Evolutionary conservation across 108 stramenopile species (phyloP).

Genomic region (Fistulifera pelliculosa): DNA sequence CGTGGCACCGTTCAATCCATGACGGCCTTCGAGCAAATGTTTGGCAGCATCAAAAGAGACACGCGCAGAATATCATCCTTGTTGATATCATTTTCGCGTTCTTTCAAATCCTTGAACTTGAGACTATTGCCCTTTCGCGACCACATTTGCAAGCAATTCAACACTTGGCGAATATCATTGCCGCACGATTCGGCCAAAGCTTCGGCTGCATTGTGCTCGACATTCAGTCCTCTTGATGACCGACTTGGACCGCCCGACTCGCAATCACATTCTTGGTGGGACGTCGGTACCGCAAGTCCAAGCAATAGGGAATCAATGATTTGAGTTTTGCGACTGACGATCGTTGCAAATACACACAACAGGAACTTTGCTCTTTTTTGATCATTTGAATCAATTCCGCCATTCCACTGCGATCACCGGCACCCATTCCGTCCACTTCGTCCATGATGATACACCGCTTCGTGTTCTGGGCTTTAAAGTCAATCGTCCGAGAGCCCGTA

Average conservation of each 20-base stretch:
- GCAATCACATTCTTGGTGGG: slow-evolving; percentile 76
- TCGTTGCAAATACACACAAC: slow-evolving; percentile 99
- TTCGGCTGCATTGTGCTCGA: slow-evolving; percentile 89
- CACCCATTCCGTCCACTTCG: slow-evolving; percentile 99
- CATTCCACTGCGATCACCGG: slow-evolving; percentile 88
- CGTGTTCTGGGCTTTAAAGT: slow-evolving; percentile 18
- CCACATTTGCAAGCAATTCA: slow-evolving; percentile 97
- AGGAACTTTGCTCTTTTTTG: slow-evolving; percentile 87
- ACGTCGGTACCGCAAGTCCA: slow-evolving; percentile 82
- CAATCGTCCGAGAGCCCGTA: slow-evolving; percentile 61
- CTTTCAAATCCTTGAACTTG: slow-evolving; percentile 79
- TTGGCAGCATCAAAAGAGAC: slow-evolving; percentile 87
- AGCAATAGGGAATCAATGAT: slow-evolving; percentile 84
- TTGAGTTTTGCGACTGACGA: slow-evolving; percentile 80
- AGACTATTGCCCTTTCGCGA: slow-evolving; percentile 19
- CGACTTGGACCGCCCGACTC: slow-evolving; percentile 71
- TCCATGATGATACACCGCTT: slow-evolving; percentile 95
- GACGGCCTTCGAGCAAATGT: slow-evolving; percentile 68
- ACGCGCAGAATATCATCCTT: slow-evolving; percentile 90
- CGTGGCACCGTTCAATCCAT: slow-evolving; percentile 35
- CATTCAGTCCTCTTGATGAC: slow-evolving; percentile 67
- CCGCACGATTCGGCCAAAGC: slow-evolving; percentile 91
- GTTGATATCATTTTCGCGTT: slow-evolving; percentile 48
- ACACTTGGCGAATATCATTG: slow-evolving; percentile 92
- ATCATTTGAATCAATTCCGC: slow-evolving; percentile 93